Conservation (phyloP, 2,329 filamentous ascomycete species). For the Amylocarpus encephaloides region DNA sequence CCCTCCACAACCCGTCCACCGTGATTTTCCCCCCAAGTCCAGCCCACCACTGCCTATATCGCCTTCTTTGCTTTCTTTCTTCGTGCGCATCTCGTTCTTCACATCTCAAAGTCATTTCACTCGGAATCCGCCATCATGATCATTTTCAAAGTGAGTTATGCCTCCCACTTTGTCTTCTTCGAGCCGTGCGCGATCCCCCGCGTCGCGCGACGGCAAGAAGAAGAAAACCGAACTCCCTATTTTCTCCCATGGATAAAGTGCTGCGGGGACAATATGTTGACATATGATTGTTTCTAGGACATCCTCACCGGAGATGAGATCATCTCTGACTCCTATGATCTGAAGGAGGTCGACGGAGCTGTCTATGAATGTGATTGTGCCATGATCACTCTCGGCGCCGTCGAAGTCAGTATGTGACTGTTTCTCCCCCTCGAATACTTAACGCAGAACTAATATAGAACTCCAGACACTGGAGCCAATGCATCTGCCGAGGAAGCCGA, state of each 20-base stretch:
- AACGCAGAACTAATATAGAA: constrained; percentile 12
- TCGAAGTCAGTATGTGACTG: constrained; percentile 56
- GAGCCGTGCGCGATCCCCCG: constrained; percentile 2
- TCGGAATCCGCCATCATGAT: constrained; percentile 41
- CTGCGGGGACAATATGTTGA: constrained; percentile 12
- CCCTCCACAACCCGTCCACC: constrained; percentile 11
- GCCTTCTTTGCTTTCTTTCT: constrained; percentile 3
- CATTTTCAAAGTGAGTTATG: constrained; percentile 46
- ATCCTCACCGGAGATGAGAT: constrained; percentile 87
- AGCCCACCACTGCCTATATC: constrained; percentile 12
- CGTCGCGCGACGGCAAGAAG: neutral
- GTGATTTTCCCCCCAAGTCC: constrained; percentile 18
- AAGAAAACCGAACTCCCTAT: neutral
- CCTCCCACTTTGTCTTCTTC: neutral
- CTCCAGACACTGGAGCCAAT: constrained; percentile 82
- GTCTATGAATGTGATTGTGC: constrained; percentile 88
- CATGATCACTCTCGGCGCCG: constrained; percentile 75
- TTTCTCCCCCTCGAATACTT: constrained; percentile 1
- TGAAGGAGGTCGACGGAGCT: constrained; percentile 72
- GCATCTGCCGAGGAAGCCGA: constrained; percentile 88
- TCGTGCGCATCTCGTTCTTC: constrained; percentile 5
- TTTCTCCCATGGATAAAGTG: neutral
- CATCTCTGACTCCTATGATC: constrained; percentile 87
- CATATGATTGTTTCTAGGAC: constrained; percentile 52
- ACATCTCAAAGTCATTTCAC: neutral